Evolutionary conservation across 2,329 filamentous ascomycete species (phyloP).

Genomic region (Cryphonectria radicalis): DNA sequence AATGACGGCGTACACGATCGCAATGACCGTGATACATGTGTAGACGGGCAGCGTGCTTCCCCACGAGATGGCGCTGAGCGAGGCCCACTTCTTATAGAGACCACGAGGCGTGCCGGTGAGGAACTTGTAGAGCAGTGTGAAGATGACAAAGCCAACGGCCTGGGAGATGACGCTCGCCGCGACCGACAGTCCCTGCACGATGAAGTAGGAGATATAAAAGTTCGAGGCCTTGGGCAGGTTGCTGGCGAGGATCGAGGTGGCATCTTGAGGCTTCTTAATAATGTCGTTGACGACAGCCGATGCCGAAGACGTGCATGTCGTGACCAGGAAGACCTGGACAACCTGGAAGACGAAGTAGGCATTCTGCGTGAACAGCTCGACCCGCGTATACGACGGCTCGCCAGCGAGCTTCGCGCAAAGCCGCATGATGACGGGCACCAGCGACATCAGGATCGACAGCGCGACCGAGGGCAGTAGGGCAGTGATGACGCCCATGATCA

Average conservation of each 20-base stretch:
- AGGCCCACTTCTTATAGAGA: conserved; percentile 78
- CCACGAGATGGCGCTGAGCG: conserved; percentile 76
- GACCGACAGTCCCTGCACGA: conserved; percentile 85
- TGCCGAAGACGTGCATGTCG: conserved; percentile 81
- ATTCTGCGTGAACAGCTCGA: conserved; percentile 89
- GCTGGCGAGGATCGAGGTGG: conserved; percentile 68
- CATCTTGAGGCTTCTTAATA: conserved; percentile 61
- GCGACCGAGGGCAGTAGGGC: conserved; percentile 81
- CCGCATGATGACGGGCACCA: conserved; percentile 83
- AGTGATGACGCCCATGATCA: conserved; percentile 80
- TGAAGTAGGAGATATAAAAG: conserved; percentile 94
- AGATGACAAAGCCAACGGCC: conserved; percentile 70
- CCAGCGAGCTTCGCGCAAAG: conserved; percentile 80
- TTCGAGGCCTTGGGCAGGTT: conserved; percentile 85
- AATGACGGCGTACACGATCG: conserved; percentile 84
- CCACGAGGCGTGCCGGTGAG: conserved; percentile 79
- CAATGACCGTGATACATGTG: conserved; percentile 79
- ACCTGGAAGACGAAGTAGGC: conserved; percentile 91
- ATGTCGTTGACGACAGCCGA: conserved; percentile 69
- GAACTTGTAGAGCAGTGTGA: conserved; percentile 73
- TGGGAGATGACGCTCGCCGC: conserved; percentile 77
- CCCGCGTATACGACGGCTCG: conserved; percentile 75
- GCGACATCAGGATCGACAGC: conserved; percentile 81
- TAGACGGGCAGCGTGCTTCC: conserved; percentile 82
- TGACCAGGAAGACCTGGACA: conserved; percentile 88